Percentiles rank a stretch among this genome's conserved stretches.
Conservation (phyloP, 805 yeast genomes). For the Cephaloascus fragrans region DNA sequence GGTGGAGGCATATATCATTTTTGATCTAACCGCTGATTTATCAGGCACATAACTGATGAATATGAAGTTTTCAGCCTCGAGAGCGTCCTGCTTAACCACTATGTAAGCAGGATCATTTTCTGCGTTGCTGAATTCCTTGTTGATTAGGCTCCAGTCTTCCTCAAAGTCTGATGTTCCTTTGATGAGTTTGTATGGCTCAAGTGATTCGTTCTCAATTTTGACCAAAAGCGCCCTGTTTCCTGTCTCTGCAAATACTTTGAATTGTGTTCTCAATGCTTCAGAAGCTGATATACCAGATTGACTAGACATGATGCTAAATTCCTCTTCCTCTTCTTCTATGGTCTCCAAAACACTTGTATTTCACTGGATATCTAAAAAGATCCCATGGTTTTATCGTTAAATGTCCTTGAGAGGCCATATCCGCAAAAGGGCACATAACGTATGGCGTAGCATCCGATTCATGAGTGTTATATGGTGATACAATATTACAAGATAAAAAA, state of each 20-base stretch:
- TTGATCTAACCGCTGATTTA: constrained; percentile 64
- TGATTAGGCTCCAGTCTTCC: not conserved
- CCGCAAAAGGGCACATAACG: too few relatives aligned
- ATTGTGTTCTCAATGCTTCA: constrained; percentile 30
- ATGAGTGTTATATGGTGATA: too few relatives aligned
- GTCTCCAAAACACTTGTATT: too few relatives aligned
- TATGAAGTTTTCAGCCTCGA: constrained; percentile 20
- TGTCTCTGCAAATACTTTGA: constrained; percentile 29
- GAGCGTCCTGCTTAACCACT: constrained; percentile 23
- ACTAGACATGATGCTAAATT: constrained; percentile 11
- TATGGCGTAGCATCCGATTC: too few relatives aligned
- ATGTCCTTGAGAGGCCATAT: too few relatives aligned
- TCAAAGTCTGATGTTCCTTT: not conserved
- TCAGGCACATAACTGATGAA: constrained; percentile 88
- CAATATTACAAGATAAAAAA: too few relatives aligned
- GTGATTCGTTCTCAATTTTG: constrained; percentile 17
- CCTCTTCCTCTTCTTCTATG: too few relatives aligned
- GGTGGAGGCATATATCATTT: constrained; percentile 92
- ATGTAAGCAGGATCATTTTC: constrained; percentile 37
- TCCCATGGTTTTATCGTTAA: too few relatives aligned
- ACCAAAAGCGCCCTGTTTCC: constrained; percentile 16
- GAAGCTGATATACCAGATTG: constrained; percentile 17
- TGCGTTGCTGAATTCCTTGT: not conserved
- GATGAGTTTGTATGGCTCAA: not conserved
- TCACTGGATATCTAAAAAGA: too few relatives aligned